Percentiles rank a stretch among this genome's conserved stretches.
Conservation (phyloP, 768 basidiomycete species). For the Rhodotorula diobovata region DNA sequence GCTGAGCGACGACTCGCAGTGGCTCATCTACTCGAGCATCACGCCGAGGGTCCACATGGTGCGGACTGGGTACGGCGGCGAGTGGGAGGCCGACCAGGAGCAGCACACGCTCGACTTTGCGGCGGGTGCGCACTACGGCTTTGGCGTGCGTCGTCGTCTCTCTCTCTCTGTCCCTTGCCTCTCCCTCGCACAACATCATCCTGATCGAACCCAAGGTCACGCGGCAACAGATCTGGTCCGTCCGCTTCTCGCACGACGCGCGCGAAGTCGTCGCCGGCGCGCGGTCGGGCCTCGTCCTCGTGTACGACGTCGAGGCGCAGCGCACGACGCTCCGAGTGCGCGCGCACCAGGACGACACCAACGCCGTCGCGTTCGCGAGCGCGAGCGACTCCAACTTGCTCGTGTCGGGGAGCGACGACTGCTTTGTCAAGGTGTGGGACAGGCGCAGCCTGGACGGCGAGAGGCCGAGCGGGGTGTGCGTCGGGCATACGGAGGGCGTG, state of each 20-base stretch:
- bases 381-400: conserved; percentile 86
- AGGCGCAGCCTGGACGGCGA: conserved; percentile 54
- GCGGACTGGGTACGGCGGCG: conserved; percentile 39
- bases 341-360: conserved; percentile 89
- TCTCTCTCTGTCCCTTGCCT: too few relatives aligned
- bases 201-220: too few relatives aligned
- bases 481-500: conserved; percentile 77
- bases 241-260: conserved; percentile 92
- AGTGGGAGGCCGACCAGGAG: conserved; percentile 14
- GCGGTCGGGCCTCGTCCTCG: conserved; percentile 49
- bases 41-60: conserved; percentile 47
- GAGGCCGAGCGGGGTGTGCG: conserved; percentile 85
- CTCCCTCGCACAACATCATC: too few relatives aligned
- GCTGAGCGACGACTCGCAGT: conserved; percentile 47
- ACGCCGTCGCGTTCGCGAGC: conserved; percentile 87
- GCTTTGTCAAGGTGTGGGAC: conserved; percentile 89
- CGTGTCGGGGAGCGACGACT: conserved; percentile 91
- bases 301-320: conserved; percentile 83
- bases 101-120: conserved; percentile 43
- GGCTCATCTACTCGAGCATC: conserved; percentile 90
- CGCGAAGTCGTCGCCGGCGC: conserved; percentile 93
- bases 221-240: conserved; percentile 74
- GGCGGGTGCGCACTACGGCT: conserved; percentile 10
- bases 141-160: conserved; percentile 22
- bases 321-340: conserved; percentile 72